These are phyloP conservation scores for Ganoderma lucidum DNA, from an alignment of 1,284 basidiomycete species.

Conservation along the genomic window DNA sequence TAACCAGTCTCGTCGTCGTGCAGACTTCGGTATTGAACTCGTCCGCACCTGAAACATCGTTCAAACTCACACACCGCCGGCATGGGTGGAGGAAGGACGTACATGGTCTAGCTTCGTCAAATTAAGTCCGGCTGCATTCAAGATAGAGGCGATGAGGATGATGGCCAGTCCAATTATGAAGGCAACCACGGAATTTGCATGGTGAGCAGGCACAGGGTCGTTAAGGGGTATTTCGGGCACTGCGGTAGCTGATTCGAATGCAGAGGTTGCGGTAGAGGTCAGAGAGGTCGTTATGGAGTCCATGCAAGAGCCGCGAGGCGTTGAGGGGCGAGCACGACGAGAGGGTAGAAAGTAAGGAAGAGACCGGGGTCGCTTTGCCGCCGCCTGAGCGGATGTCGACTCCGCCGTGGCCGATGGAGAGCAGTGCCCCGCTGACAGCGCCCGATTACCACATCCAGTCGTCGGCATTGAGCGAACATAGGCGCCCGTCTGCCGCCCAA, in stretches of 20 bases:
- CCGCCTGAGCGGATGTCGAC: neutral
- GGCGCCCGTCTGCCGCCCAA: no score
- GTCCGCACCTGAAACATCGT: constrained; percentile 63
- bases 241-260: constrained; percentile 17
- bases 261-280: constrained; percentile 19
- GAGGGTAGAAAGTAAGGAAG: constrained; percentile 7
- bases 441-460: neutral
- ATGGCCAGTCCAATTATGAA: constrained; percentile 86
- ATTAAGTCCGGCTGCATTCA: constrained; percentile 88
- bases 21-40: constrained; percentile 72
- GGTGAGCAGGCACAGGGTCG: constrained; percentile 45
- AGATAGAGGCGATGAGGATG: constrained; percentile 77
- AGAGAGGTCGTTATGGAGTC: constrained; percentile 21
- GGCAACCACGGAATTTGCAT: constrained; percentile 69
- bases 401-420: neutral
- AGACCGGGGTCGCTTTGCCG: neutral
- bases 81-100: constrained; percentile 33
- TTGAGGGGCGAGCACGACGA: neutral
- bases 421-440: constrained; percentile 5
- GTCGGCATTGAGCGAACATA: no score
- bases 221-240: constrained; percentile 22
- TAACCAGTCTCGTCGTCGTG: constrained; percentile 73
- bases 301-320: constrained; percentile 29
- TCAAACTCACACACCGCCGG: constrained; percentile 17
- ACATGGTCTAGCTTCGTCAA: constrained; percentile 88